Percentiles rank a stretch among this genome's conserved stretches.
phyloP scores from a whole-genome alignment of 1,284 basidiomycete species.

The Thelephora terrestris region DNA sequence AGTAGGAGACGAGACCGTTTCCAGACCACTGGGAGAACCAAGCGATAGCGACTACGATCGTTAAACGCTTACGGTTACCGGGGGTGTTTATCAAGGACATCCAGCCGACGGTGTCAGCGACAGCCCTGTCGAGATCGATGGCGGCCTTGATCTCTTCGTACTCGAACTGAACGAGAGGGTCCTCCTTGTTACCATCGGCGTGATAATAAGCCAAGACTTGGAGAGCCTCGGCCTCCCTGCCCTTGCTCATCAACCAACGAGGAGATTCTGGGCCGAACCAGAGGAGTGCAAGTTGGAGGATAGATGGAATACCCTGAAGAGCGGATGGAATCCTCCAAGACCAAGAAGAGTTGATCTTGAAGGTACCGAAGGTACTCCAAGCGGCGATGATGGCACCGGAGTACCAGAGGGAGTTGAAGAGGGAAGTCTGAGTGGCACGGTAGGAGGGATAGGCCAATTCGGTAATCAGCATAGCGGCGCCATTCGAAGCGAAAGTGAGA shows the following conservation, averaged over 20 bases:
- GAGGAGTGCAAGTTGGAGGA: conserved; percentile 52
- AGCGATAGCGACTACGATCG: conserved; percentile 58
- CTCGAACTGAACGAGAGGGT: conserved; percentile 64
- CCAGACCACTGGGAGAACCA: conserved; percentile 73
- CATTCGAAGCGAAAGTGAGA: conserved; percentile 60
- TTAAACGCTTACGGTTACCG: conserved; percentile 60
- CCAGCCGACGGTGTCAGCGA: conserved; percentile 48
- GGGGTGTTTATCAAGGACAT: conserved; percentile 43
- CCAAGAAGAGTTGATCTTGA: conserved; percentile 55
- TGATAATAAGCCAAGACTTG: conserved; percentile 63
- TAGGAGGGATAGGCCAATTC: conserved; percentile 72
- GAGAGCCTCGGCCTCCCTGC: conserved; percentile 50
- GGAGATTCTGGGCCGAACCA: conserved; percentile 63
- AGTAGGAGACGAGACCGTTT: conserved; percentile 67
- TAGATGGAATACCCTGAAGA: conserved; percentile 53
- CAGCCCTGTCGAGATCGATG: conserved; percentile 45
- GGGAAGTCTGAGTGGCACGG: conserved; percentile 60
- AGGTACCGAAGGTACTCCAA: conserved; percentile 69
- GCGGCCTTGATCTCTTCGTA: conserved; percentile 72
- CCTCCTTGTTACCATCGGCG: conserved; percentile 57
- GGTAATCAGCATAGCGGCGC: conserved; percentile 66
- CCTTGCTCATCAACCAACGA: conserved; percentile 60
- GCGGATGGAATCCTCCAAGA: conserved; percentile 67
- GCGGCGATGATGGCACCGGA: conserved; percentile 66
- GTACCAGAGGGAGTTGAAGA: conserved; percentile 78